Percentiles rank a stretch among this genome's conserved stretches.
These are phyloP conservation scores for Leishmania braziliensis DNA, from an alignment of 208 protist genomes.

Conservation along the genomic window DNA sequence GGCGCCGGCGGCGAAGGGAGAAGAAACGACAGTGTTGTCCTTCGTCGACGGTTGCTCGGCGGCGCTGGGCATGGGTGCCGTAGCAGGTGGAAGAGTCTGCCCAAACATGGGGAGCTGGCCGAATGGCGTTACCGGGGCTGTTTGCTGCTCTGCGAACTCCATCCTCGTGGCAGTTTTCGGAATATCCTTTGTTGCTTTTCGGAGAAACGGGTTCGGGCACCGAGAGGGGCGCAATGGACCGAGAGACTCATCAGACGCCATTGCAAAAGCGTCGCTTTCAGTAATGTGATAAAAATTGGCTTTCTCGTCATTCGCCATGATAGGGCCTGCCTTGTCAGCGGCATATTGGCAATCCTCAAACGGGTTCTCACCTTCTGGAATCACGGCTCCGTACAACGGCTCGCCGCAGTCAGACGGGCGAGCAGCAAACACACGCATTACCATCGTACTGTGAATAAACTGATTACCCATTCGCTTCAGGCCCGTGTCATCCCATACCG, in stretches of 20 bases:
- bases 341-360: constrained; percentile 21
- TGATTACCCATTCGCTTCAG: constrained; percentile 60
- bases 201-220: constrained; percentile 53
- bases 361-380: constrained; percentile 54
- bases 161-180: constrained; percentile 17
- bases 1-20: constrained; percentile 50
- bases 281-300: constrained; percentile 24
- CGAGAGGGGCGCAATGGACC: constrained; percentile 51
- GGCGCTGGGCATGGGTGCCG: constrained; percentile 14
- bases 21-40: constrained; percentile 39
- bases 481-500: constrained; percentile 82
- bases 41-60: background rate
- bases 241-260: constrained; percentile 41
- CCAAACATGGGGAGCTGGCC: constrained; percentile 86
- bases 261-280: constrained; percentile 53
- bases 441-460: constrained; percentile 91
- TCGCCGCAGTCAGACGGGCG: constrained; percentile 42
- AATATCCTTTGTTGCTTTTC: constrained; percentile 13
- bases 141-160: constrained; percentile 35
- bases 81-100: constrained; percentile 26
- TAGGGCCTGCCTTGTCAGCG: background rate
- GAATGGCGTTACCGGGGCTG: constrained; percentile 68
- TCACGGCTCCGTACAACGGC: constrained; percentile 50
- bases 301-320: background rate
- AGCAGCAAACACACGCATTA: constrained; percentile 87